These are phyloP conservation scores for Hypoxylon rubiginosum DNA, from an alignment of 2,329 filamentous ascomycete species.

Conservation along the genomic window DNA sequence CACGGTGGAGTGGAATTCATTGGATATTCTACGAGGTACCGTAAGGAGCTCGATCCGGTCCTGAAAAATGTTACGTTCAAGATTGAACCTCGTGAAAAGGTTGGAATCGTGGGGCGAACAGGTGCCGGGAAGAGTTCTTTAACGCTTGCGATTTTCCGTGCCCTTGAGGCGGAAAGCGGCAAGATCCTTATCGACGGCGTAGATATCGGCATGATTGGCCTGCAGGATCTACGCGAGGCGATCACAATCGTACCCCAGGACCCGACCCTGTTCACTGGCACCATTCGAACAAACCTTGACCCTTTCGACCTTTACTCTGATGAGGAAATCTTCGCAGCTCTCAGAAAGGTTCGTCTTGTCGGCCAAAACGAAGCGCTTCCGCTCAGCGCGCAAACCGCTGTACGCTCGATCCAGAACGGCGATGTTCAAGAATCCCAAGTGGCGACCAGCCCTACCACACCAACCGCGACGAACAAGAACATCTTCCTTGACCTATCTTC, in stretches of 20 bases:
- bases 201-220: constrained; percentile 89
- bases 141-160: constrained; percentile 91
- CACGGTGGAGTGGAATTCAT: constrained; percentile 89
- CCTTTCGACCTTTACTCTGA: constrained; percentile 92
- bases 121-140: constrained; percentile 97
- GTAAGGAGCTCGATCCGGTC: constrained; percentile 88
- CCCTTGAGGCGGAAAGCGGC: constrained; percentile 89
- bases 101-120: constrained; percentile 95
- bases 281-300: constrained; percentile 91
- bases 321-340: constrained; percentile 87
- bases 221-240: constrained; percentile 91
- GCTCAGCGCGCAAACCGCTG: constrained; percentile 34
- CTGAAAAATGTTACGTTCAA: constrained; percentile 87
- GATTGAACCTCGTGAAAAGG: constrained; percentile 88
- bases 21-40: constrained; percentile 89
- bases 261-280: constrained; percentile 92
- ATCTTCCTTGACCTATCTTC: constrained; percentile 90
- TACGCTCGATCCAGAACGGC: constrained; percentile 21
- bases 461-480: constrained; percentile 85
- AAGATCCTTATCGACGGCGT: constrained; percentile 91
- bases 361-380: constrained; percentile 64
- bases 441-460: constrained; percentile 43
- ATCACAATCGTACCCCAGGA: constrained; percentile 99
- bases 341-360: constrained; percentile 91
- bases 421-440: constrained; percentile 32